phyloP scores from a whole-genome alignment of 2,329 filamentous ascomycete genomes.

The Penicillium concentricum region DNA sequence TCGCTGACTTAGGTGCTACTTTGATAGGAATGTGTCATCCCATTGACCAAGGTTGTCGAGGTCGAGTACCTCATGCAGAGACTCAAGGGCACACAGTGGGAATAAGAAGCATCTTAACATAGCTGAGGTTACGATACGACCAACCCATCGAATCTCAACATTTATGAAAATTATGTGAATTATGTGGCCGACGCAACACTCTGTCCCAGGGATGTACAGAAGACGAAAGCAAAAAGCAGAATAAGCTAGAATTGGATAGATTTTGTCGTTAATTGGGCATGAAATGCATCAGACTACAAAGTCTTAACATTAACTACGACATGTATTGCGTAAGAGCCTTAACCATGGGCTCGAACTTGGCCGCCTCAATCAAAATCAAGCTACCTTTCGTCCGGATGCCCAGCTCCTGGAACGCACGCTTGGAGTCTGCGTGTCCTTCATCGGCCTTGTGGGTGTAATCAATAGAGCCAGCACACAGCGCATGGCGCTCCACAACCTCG shows the following conservation, averaged over 20 bases:
- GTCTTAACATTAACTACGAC: conserved; percentile 14
- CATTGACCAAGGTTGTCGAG: conserved; percentile 96
- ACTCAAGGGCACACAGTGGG: conserved; percentile 57
- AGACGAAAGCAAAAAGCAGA: conserved; percentile 1
- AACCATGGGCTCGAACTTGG: conserved; percentile 72
- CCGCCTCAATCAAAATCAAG: conserved; percentile 80
- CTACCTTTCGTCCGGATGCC: conserved; percentile 82
- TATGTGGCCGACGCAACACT: conserved; percentile 3
- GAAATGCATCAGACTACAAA: conserved; percentile 14
- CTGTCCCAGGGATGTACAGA: not conserved
- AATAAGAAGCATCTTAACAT: conserved; percentile 29
- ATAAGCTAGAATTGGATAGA: conserved; percentile 9
- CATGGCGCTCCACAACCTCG: conserved; percentile 78
- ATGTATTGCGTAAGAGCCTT: conserved; percentile 75
- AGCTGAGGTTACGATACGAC: conserved; percentile 20
- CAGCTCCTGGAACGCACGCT: conserved; percentile 89
- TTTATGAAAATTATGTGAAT: conserved; percentile 8
- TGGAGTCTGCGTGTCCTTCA: conserved; percentile 82
- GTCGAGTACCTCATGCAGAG: conserved; percentile 98
- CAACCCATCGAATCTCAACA: conserved; percentile 11
- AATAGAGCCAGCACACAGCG: conserved; percentile 67
- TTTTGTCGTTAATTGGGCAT: conserved; percentile 22
- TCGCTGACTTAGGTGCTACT: conserved; percentile 2
- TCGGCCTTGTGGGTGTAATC: conserved; percentile 75
- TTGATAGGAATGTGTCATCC: conserved; percentile 73